These are phyloP conservation scores for Podospora pseudopauciseta DNA, from an alignment of 495 filamentous ascomycete species.

Conservation along the genomic window DNA sequence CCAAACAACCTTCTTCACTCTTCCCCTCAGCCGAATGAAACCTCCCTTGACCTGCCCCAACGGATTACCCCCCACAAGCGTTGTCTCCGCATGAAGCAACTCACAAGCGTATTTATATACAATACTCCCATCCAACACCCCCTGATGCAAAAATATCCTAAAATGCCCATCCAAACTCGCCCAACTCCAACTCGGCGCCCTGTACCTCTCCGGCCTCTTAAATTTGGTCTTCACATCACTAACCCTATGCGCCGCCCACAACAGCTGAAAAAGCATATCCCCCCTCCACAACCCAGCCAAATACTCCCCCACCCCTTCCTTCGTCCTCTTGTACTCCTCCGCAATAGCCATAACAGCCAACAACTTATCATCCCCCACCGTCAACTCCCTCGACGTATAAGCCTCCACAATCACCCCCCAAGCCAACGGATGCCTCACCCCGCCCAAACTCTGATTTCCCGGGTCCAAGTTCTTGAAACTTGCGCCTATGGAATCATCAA, in stretches of 20 bases:
- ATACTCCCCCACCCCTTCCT: neutral
- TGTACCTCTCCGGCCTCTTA: neutral
- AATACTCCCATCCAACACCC: neutral
- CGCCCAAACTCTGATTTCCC: neutral
- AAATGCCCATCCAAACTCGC: neutral
- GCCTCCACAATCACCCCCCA: neutral
- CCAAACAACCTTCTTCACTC: neutral
- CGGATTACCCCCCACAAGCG: neutral
- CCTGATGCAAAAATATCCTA: neutral
- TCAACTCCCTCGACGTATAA: neutral
- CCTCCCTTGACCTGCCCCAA: neutral
- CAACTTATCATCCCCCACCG: neutral
- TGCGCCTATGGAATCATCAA: neutral
- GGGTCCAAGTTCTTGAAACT: neutral
- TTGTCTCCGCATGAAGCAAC: neutral
- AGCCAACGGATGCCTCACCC: neutral
- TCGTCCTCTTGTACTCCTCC: neutral
- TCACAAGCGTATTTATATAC: neutral
- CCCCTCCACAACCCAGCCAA: neutral
- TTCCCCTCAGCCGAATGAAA: neutral
- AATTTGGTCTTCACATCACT: neutral
- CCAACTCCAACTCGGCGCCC: neutral
- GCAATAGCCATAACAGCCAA: neutral
- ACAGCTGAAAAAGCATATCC: neutral
- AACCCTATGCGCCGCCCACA: neutral